Base-by-base conservation (phyloP, 441 rosid species). In the Corymbia citriodora region DNA sequence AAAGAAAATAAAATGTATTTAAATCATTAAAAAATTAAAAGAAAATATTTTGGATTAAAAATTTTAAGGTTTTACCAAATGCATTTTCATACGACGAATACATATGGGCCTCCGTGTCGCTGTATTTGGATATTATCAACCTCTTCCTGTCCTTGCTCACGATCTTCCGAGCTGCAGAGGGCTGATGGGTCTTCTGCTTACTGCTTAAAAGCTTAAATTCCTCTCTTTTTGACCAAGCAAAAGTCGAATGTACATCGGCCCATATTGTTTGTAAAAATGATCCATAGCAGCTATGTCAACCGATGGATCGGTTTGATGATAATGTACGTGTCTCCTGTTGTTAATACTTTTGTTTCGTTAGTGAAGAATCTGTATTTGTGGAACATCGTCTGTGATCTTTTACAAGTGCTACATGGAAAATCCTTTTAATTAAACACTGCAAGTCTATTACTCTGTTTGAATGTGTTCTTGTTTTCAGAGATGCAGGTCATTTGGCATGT, bases 71-170 rank as follows among this genome's bases (percentile, higher is more conserved):
- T n/a, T n/a, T n/a, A n/a, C n/a, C n/a, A n/a, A n/a, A n/a, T n/a
- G n/a, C n/a, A n/a, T n/a, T n/a, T n/a, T n/a, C n/a, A n/a, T 88
- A 88, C 11, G 90, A 89, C 23, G 90, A 89, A 33, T 68, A 89
- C 87, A 89, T 89, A 52, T 89, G 90, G 90, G 90, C 90, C 29
- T n/a, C 90, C 12, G 65, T 89, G 5, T 48, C 18, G 0, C 79
- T 89, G 50, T 89, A 89, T 55, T 14, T 89, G 85, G 90, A 89
- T 89, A 33, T 89, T 1, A 70, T 89, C 86, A 89, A 89, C 87
- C 90, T 89, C 68, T 89, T 89, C 68, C 59, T 89, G 52, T 68
- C 86, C 79, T 29, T 89, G 86, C 90, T 89, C 48, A 89, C 86
- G 8, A 36, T 89, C 90, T 89, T 89, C 82, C 19, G 45, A 6